Conservation (phyloP, 2,329 filamentous ascomycete genomes). For the Fonsecaea nubica region DNA sequence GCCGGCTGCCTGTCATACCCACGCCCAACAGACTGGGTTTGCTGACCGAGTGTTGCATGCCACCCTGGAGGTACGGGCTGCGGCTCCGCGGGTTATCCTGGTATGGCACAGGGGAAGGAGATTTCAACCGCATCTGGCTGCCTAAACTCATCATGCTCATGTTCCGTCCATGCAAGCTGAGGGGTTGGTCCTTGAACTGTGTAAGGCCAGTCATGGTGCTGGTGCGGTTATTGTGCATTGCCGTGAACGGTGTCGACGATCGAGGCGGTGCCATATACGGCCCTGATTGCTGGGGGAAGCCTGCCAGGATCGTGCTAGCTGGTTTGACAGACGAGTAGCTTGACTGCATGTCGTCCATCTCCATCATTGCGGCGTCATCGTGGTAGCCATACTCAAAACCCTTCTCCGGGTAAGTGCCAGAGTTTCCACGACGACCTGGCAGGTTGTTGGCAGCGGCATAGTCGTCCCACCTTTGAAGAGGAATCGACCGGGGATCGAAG, state of each 20-base stretch:
- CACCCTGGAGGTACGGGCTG: slow-evolving; percentile 41
- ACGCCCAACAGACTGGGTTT: slow-evolving; percentile 53
- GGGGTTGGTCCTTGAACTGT: slow-evolving; percentile 67
- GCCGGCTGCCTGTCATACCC: slow-evolving; percentile 56
- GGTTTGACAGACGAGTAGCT: slow-evolving; percentile 92
- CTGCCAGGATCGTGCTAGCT: slow-evolving; percentile 83
- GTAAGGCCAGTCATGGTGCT: slow-evolving; percentile 72
- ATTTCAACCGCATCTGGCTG: slow-evolving; percentile 43
- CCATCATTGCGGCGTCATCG: slow-evolving; percentile 72
- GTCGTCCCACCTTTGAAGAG: slow-evolving; percentile 95
- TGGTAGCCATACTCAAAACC: slow-evolving; percentile 74
- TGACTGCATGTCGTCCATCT: slow-evolving; percentile 98
- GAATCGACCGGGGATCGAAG: slow-evolving; percentile 91
- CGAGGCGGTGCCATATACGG: slow-evolving; percentile 79
- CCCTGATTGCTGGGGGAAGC: slow-evolving; percentile 70
- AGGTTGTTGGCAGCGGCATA: slow-evolving; percentile 87
- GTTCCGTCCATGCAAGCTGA: slow-evolving; percentile 54
- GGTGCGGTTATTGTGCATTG: slow-evolving; percentile 62
- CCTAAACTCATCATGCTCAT: slow-evolving; percentile 67
- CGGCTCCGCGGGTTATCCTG: slow-evolving; percentile 49
- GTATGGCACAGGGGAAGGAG: slow-evolving; percentile 45
- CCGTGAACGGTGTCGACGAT: slow-evolving; percentile 68
- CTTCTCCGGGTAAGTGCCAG: slow-evolving; percentile 43
- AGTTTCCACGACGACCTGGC: slow-evolving; percentile 82
- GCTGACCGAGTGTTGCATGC: slow-evolving; percentile 48